phyloP scores from a whole-genome alignment of 1,139 yeast genomes.

The Candida buenavistaensis region DNA sequence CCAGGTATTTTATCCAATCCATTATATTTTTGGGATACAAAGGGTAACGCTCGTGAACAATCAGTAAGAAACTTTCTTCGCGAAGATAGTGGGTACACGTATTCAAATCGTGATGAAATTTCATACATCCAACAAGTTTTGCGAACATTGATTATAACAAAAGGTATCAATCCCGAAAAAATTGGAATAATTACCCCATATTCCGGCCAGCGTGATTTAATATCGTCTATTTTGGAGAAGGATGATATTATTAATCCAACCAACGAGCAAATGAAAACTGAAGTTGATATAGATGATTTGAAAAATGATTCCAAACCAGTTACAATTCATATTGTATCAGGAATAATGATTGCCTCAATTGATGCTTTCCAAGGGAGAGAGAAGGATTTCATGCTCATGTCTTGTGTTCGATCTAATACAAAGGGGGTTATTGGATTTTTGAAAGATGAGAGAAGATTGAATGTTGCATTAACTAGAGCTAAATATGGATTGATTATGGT shows the following conservation, averaged over 20 bases:
- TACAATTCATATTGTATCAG: constrained; percentile 62
- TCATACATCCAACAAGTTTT: constrained; percentile 45
- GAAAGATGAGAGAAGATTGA: constrained; percentile 55
- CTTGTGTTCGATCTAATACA: constrained; percentile 59
- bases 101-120: constrained; percentile 54
- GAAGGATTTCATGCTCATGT: constrained; percentile 56
- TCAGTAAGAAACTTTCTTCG: constrained; percentile 46
- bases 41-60: constrained; percentile 40
- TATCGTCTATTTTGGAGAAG: constrained; percentile 49
- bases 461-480: constrained; percentile 67
- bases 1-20: constrained; percentile 45
- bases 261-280: constrained; percentile 46
- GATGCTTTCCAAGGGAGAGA: constrained; percentile 73
- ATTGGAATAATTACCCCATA: constrained; percentile 74
- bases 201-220: constrained; percentile 67
- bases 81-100: constrained; percentile 54
- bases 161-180: constrained; percentile 47
- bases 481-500: constrained; percentile 54
- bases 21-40: constrained; percentile 55
- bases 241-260: constrained; percentile 60
- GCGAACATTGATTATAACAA: constrained; percentile 52
- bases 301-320: constrained; percentile 49
- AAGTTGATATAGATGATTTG: constrained; percentile 57
- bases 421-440: constrained; percentile 57
- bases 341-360: constrained; percentile 66